Evolutionary conservation across 2,329 filamentous ascomycete genomes (phyloP).

Genomic region (Cladophialophora yegresii): DNA sequence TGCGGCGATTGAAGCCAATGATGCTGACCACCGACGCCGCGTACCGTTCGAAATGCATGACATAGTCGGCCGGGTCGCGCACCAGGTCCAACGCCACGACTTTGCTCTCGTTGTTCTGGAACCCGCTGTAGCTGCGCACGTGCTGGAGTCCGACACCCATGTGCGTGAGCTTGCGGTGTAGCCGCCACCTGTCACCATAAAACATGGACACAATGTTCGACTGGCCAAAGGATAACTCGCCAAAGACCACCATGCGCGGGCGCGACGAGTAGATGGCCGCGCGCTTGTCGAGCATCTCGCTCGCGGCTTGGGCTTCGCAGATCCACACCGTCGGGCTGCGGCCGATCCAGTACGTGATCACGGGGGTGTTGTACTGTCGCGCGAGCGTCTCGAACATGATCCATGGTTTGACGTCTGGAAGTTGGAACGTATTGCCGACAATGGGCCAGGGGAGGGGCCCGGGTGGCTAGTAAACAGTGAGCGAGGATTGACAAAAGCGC

Average conservation of each 20-base stretch:
- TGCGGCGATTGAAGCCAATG: constrained; percentile 44
- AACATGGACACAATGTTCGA: constrained; percentile 49
- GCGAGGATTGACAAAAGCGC: no score
- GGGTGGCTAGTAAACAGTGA: constrained; percentile 48
- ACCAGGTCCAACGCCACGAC: constrained; percentile 53
- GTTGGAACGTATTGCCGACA: constrained; percentile 58
- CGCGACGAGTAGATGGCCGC: constrained; percentile 41
- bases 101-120: constrained; percentile 62
- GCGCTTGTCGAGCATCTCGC: constrained; percentile 41
- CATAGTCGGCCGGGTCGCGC: constrained; percentile 42
- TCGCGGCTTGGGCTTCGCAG: constrained; percentile 39
- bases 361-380: constrained; percentile 51
- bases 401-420: constrained; percentile 60
- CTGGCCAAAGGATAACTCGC: constrained; percentile 38
- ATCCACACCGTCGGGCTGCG: constrained; percentile 40
- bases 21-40: constrained; percentile 47
- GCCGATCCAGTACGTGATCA: constrained; percentile 62
- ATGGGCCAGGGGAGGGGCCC: constrained; percentile 58
- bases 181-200: constrained; percentile 44
- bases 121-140: constrained; percentile 55
- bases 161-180: constrained; percentile 56
- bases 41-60: constrained; percentile 46
- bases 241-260: constrained; percentile 40
- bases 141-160: constrained; percentile 58
- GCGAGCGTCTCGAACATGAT: constrained; percentile 59